Base-by-base conservation (phyloP, 2,329 filamentous ascomycete genomes). In the Torrubiellomyces zombiae region DNA sequence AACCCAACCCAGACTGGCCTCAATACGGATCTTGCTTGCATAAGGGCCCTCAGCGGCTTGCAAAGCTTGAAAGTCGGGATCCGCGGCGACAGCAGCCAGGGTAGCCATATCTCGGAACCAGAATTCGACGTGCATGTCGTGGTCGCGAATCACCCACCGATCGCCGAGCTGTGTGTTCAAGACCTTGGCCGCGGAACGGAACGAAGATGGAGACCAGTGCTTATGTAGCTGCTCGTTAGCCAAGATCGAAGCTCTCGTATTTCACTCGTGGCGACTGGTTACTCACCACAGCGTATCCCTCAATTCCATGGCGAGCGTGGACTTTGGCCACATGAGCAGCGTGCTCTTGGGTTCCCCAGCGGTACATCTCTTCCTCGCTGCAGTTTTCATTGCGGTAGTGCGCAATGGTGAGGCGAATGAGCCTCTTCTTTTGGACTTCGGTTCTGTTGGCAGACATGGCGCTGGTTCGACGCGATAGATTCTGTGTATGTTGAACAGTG, bases 71-170 rank as follows among this genome's bases (percentile, higher is more conserved):
- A 28, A 28, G 16, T 28, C 26, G 12, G 23, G 14, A 17, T 25
- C 23, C n/a, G 14, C 14, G 9, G 23, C 23, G 5, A 6, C 16
- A 6, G 5, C 11, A 17, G 5, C 5, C 6, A 25, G 8, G 16
- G 26, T 28, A 4, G 14, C 26, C 26, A 28, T 23, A 21, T 28
- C 26, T 8, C 26, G 20, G 16, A 28, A 28, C 26, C 14, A 19
- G 16, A 28, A 28, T 11, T 28, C 26, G 6, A 28, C 26, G 10
- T 18, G 15, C 14, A 19, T 19, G 17, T 28, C 26, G 21, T 28
- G 16, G 16, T 28, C 26, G 3, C 26, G 26, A 18, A 28, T 9
- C 6, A 23, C 20, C 26, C 26, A 25, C n/a, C 16, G 24, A 14
- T 20, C 18, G n/a, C 24, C 24, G 13, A 14, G 18, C 11, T 14